Conservation (phyloP, 129 eudicot species). For the Heracleum sosnowskyi region DNA sequence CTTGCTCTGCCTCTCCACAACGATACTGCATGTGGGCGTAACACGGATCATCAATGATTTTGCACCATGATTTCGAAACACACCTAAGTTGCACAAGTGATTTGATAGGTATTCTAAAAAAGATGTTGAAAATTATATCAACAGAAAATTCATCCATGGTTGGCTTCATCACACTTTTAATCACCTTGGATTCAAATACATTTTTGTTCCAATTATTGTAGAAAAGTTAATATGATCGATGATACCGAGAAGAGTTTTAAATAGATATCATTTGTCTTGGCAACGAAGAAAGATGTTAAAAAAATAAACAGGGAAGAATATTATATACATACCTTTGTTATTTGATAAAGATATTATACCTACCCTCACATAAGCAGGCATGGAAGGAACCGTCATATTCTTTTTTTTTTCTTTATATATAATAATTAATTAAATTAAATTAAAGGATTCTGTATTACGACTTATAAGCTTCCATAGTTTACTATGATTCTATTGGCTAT, state of each 20-base stretch:
- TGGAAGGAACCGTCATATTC: too few relatives aligned
- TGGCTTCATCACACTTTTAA: neutral
- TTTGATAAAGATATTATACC: too few relatives aligned
- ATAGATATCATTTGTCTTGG: neutral
- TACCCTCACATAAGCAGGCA: too few relatives aligned
- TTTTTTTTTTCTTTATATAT: too few relatives aligned
- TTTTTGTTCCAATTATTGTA: neutral
- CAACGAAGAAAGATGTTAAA: neutral
- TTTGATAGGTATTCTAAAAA: neutral
- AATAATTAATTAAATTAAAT: too few relatives aligned
- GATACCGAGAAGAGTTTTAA: neutral
- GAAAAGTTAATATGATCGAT: neutral
- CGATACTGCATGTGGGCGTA: neutral
- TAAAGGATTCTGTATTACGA: too few relatives aligned
- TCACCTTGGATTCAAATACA: neutral
- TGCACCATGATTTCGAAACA: conserved; percentile 10
- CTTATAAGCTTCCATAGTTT: too few relatives aligned
- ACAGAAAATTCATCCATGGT: neutral
- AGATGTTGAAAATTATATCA: neutral
- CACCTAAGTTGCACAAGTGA: neutral
- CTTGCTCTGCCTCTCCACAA: neutral
- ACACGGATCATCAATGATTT: neutral
- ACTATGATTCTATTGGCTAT: too few relatives aligned
- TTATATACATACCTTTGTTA: neutral
- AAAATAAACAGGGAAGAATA: neutral